Evolutionary conservation across 169 alveolate genomes (phyloP), one percentile per base, ranked within the genome.

Genomic region (Plasmodium chabaudi): DNA sequence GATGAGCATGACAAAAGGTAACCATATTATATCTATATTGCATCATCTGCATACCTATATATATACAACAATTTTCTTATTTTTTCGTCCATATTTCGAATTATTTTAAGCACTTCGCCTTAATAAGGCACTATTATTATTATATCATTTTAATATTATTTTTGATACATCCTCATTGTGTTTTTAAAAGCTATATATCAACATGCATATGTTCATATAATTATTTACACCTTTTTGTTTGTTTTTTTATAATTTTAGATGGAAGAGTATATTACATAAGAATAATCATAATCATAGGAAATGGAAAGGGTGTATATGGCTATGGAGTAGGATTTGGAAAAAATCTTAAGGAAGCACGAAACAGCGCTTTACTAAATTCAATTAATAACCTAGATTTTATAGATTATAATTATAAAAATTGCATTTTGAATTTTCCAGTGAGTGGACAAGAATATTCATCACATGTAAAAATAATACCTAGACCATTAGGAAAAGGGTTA

Each of bases 291-390:
- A 93, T 94, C 13, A 93, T 94, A 9, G 96, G 96, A 12, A 93
- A 94, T 60, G 96, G 96, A 9, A 88, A 89, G 47, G 96, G 96
- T 1, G 93, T 92, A 17, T 92, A 92, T 64, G 96, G 96, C 46
- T 90, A 87, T 15, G 96, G 96, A 12, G 94, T 94, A 21, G 96
- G 96, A 1, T 92, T 88, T 84, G 96, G 96, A 51, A 92, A 92
- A 84, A 93, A 94, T 87, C 64, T 94, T 10, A 91, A 88, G 47
- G 89, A 92, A 10, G 96, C 96, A 9, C 73, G 94, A 10, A 89
- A 82, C 60, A 87, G 89, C 55, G 95, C 94, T 23, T 87, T 92
- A 5, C 87, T 89, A 73, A 87, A 89, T 65, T 94, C 95, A 15
- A 90, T 94, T n/a, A 88, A 92, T 55, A 75, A 91, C 64, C 77